Conservation (phyloP, 2,329 filamentous ascomycete species). For the Podosphaera aphanis region DNA sequence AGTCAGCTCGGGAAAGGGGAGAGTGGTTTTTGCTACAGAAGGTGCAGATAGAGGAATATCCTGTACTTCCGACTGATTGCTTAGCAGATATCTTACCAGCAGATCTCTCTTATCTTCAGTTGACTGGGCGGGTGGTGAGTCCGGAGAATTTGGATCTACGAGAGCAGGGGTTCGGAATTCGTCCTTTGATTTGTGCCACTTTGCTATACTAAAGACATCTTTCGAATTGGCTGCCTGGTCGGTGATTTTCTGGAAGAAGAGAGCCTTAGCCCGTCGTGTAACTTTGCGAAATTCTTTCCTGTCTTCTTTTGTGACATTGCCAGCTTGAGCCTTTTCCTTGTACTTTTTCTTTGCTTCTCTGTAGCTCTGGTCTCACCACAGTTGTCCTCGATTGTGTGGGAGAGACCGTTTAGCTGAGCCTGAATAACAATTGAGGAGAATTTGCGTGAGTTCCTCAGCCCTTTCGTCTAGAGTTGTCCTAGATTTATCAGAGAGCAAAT, state of each 20-base stretch:
- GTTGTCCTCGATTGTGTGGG: background rate
- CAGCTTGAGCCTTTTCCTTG: background rate
- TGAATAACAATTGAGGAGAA: background rate
- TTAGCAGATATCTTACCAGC: background rate
- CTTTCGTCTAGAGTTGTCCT: background rate
- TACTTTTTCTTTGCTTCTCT: background rate
- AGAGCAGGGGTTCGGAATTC: too few species aligned
- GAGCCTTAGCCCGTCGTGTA: too few species aligned
- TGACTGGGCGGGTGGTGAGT: background rate
- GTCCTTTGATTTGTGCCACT: too few species aligned
- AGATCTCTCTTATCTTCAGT: background rate
- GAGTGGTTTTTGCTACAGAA: background rate
- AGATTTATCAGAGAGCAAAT: too few species aligned
- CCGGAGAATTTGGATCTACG: background rate
- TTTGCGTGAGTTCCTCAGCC: background rate
- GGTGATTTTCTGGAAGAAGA: too few species aligned
- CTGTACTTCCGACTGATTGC: background rate
- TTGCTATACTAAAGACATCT: too few species aligned
- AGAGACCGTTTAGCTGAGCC: background rate
- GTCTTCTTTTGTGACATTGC: background rate
- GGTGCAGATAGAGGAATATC: background rate
- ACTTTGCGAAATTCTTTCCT: background rate
- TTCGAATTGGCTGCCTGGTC: background rate
- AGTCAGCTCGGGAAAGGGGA: background rate
- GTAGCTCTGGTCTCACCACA: background rate